A percentile compares a stretch with the other conserved stretches of the same genome.
Evolutionary conservation across 495 filamentous ascomycete genomes (phyloP).

Genomic region (Pyrenula aspistea): DNA sequence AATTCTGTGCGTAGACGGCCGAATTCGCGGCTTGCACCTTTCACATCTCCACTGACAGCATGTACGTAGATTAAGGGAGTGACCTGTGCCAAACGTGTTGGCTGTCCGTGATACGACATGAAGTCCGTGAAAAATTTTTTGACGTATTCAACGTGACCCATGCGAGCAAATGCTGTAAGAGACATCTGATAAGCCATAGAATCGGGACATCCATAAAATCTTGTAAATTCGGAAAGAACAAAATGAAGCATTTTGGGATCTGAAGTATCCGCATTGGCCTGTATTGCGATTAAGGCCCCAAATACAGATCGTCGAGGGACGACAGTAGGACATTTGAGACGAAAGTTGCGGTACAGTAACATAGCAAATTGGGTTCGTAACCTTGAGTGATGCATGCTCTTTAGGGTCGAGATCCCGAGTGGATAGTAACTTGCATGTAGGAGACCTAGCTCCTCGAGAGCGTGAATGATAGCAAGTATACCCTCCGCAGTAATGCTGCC

Average conservation of each 20-base stretch:
- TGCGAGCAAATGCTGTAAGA: slow-evolving; percentile 18
- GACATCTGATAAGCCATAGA: slow-evolving; percentile 18
- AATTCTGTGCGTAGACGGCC: slow-evolving; percentile 39
- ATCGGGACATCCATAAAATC: slow-evolving; percentile 17
- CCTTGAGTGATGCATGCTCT: slow-evolving; percentile 10
- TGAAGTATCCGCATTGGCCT: slow-evolving; percentile 19
- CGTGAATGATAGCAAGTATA: slow-evolving; percentile 17
- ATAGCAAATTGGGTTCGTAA: slow-evolving; percentile 16
- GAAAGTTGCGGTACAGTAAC: slow-evolving; percentile 29
- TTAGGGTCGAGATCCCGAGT: slow-evolving; percentile 16
- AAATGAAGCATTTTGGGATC: slow-evolving; percentile 34
- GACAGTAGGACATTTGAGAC: slow-evolving; percentile 4
- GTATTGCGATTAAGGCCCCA: neutral
- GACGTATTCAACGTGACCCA: slow-evolving; percentile 18
- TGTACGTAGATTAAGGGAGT: slow-evolving; percentile 51
- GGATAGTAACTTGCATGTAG: slow-evolving; percentile 15
- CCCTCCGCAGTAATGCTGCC: slow-evolving; percentile 13
- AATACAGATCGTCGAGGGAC: neutral
- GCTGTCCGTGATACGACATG: slow-evolving; percentile 22
- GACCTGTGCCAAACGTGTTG: slow-evolving; percentile 19
- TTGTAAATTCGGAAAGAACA: slow-evolving; percentile 41
- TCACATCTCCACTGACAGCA: slow-evolving; percentile 48
- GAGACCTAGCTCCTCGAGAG: slow-evolving; percentile 12
- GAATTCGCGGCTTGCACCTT: slow-evolving; percentile 46
- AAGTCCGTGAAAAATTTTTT: slow-evolving; percentile 21